Conservation (phyloP, 2,329 filamentous ascomycete species). For the Aspergillus niger region DNA sequence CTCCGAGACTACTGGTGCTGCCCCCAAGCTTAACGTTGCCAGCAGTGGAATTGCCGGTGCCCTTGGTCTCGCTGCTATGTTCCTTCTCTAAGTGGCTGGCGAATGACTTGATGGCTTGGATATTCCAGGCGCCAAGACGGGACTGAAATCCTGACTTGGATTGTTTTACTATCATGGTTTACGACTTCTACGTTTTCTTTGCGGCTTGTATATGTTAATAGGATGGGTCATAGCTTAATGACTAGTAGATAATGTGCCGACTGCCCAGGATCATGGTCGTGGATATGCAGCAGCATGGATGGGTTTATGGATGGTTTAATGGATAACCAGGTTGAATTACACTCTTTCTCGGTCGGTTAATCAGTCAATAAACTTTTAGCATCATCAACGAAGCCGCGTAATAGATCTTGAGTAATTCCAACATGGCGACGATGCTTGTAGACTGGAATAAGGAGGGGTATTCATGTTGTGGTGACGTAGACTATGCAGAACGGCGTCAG, state of each 20-base stretch:
- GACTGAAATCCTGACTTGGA: slow-evolving; percentile 7
- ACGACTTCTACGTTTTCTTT: slow-evolving; percentile 8
- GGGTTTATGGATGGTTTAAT: neutral
- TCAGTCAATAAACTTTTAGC: too few species aligned
- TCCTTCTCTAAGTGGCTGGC: slow-evolving; percentile 39
- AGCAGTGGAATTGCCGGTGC: slow-evolving; percentile 40
- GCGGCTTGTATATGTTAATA: slow-evolving; percentile 25
- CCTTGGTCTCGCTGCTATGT: slow-evolving; percentile 46
- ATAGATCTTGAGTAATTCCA: too few species aligned
- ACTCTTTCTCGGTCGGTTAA: neutral
- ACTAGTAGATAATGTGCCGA: slow-evolving; percentile 16
- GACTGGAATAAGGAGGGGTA: too few species aligned
- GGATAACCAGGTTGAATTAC: neutral
- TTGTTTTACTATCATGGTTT: slow-evolving; percentile 18
- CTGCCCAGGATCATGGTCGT: neutral
- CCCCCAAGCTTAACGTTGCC: slow-evolving; percentile 33
- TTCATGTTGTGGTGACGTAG: too few species aligned
- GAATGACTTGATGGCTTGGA: slow-evolving; percentile 6
- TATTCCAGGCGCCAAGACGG: neutral
- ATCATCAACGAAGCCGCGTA: too few species aligned
- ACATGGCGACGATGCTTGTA: too few species aligned
- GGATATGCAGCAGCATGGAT: neutral
- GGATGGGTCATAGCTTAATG: slow-evolving; percentile 17
- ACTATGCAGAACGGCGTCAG: too few species aligned
- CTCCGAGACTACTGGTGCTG: slow-evolving; percentile 25